Evolutionary conservation across 208 protist genomes (phyloP).

Genomic region (Acanthamoeba polyphaga): DNA sequence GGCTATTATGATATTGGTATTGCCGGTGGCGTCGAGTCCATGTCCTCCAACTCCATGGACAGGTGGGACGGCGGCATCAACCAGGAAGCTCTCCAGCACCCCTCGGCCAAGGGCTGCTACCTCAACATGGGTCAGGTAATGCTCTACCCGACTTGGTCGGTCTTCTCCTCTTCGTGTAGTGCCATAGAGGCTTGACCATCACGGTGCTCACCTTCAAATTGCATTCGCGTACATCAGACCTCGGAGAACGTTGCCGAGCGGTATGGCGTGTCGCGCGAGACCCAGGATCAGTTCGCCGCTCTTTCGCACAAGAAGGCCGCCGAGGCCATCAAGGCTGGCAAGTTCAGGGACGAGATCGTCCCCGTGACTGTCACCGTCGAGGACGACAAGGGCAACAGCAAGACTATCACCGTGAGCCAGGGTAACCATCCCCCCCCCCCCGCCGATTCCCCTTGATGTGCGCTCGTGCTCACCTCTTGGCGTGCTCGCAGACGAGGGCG

Average conservation of each 20-base stretch:
- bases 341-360: slow-evolving; percentile 84
- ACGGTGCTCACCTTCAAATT: background rate
- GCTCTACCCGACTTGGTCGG: too few relatives aligned
- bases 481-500: slow-evolving; percentile 85
- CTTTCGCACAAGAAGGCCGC: slow-evolving; percentile 87
- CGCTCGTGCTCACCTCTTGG: too few relatives aligned
- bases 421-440: background rate
- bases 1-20: slow-evolving; percentile 82
- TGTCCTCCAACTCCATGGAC: slow-evolving; percentile 81
- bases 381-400: slow-evolving; percentile 79
- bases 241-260: slow-evolving; percentile 83
- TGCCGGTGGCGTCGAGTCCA: slow-evolving; percentile 84
- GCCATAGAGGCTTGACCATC: too few relatives aligned
- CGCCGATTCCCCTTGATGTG: too few relatives aligned
- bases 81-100: slow-evolving; percentile 68
- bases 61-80: slow-evolving; percentile 82
- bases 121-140: slow-evolving; percentile 35
- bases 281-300: slow-evolving; percentile 83
- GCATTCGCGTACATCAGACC: slow-evolving; percentile 47
- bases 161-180: too few relatives aligned
- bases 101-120: slow-evolving; percentile 74
- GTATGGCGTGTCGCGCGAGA: slow-evolving; percentile 84
- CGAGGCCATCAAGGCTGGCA: slow-evolving; percentile 81
- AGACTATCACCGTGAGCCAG: slow-evolving; percentile 77
- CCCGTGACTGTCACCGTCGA: slow-evolving; percentile 79